Evolutionary conservation across 2,329 filamentous ascomycete species (phyloP), one percentile per base, ranked within the genome.

Genomic region (Neofusicoccum umdonicola): DNA sequence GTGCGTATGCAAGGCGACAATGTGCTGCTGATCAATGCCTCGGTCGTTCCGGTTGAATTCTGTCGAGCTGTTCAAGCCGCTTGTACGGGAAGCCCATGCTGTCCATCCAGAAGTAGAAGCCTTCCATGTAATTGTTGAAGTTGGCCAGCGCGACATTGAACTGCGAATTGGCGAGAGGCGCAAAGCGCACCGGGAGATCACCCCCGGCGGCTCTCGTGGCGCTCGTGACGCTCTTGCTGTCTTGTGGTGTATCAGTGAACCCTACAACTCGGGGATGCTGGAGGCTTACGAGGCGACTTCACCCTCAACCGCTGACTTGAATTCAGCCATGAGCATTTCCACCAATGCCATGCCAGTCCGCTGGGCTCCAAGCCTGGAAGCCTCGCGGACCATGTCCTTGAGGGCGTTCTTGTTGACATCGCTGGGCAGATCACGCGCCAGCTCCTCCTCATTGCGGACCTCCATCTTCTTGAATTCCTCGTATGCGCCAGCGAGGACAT

Each of bases 271-370:
- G n/a, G 11, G 31, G 27, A 11, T 11, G 15, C n/a, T 60, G 12
- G 8, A 37, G 2, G 31, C 51, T 56, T 56, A 63, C 61, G 22
- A 13, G 9, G 39, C 41, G n/a, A 56, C 41, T 31, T 63, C 61
- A 9, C 61, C 50, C 3, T 63, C 61, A 19, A 52, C 42, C n/a
- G 61, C 61, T 41, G 61, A 19, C 48, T 47, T 52, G 44, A 63
- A 56, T 6, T 63, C 61, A 4, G 11, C 50, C 41, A 63, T 37
- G 41, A 63, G 31, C 61, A 48, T 44, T 3, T 52, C 37, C 31
- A 54, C 13, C 41, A 63, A 50, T 5, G 41, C 50, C 17, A 37
- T n/a, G n/a, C 50, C 61, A 1, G 61, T 63, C 61, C 34, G 48
- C 48, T 63, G 39, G 4, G 27, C 61, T 2, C 61, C 50, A 4